Base-by-base conservation (phyloP, 1,139 yeast genomes). In the Fermentozyma sake region DNA sequence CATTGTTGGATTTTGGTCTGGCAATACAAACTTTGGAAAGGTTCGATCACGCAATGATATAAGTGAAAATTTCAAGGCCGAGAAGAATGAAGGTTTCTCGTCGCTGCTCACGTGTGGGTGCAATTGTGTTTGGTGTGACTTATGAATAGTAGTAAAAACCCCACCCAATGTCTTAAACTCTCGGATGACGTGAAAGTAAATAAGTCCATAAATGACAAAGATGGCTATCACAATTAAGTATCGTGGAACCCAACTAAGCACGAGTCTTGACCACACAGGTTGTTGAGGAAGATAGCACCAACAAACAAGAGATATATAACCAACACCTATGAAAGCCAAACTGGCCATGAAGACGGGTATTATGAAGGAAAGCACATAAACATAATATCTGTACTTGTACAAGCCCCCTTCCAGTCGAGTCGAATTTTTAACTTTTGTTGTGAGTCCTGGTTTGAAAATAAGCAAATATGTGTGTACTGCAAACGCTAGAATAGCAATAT, bases 401-500 rank as follows among this genome's bases (percentile, higher is more conserved):
- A 87, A 62, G 0, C 96, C 96, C 23, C 95, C 95, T 54, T 82
- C 91, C 12, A 70, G 54, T 28, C 64, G 61, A 12, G 56, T 55
- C 8, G 63, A 55, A 42, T 61, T 56, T 18, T 61, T 58, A 43
- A 71, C 68, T 35, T 64, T 68, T 33, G 68, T 64, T 27, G 68
- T 63, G 21, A 64, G 47, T 18, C 44, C 46, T 0, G 93, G 86
- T 37, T 62, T 62, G 52, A 84, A 84, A 12, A 87, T 80, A 17
- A 86, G 60, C 24, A 87, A 52, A 22, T 79, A 86, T 6, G 91
- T 81, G 52, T 87, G 96, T 12, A 86, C 55, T 2, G 96, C 95
- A 55, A 87, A 81, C 18, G 84, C 71, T 24, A 86, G 58, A 27
- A 87, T 87, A 14, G 94, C 93, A 23, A 85, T 53, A 55, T 87